Base-by-base conservation (phyloP, 768 basidiomycete genomes). In the Rhizopogon vulgaris region DNA sequence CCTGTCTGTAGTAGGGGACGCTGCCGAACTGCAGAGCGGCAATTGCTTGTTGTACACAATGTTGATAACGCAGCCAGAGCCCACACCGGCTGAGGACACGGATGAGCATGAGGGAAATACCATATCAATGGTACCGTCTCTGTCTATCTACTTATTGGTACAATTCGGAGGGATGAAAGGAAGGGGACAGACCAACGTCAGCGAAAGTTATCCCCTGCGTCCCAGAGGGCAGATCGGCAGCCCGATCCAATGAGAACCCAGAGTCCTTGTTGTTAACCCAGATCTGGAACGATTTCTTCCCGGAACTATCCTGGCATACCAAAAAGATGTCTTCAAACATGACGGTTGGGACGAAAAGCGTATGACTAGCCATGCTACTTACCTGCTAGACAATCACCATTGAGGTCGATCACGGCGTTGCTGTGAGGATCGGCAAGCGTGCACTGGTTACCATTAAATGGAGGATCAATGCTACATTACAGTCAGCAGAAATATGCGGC, bases 381-480 rank as follows among this genome's bases (percentile, higher is more conserved):
- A 87, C 92, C 92, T 56, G 94, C 92, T 3, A 96, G 76, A 66
- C 96, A 98, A 66, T 99, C 96, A 11, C 96, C 96, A 55, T 98
- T 82, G 37, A 99, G 71, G 62, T 99, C 96, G 4, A 98, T 79
- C 15, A 94, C 87, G 0, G 94, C 94, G 67, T 94, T 96, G 63
- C 89, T 93, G 63, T 98, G 96, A 5, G 95, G 94, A 56, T 85
- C 84, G 10, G 90, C 79, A n/a, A 92, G 66, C 9, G 70, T 77
- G 68, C 96, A 99, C 39, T 83, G 82, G 14, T 74, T 58, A 12
- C 80, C 84, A 18, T 74, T 66, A 58, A 92, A 80, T 14, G 77
- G 76, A 1, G 87, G 79, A 41, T 82, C 73, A 28, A 69, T 66
- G 8, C 87, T 90, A 49, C 3, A 40, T 40, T 46, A 52, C 27